These are phyloP conservation scores for Claviceps capensis DNA, from an alignment of 2,329 filamentous ascomycete genomes.

Conservation along the genomic window DNA sequence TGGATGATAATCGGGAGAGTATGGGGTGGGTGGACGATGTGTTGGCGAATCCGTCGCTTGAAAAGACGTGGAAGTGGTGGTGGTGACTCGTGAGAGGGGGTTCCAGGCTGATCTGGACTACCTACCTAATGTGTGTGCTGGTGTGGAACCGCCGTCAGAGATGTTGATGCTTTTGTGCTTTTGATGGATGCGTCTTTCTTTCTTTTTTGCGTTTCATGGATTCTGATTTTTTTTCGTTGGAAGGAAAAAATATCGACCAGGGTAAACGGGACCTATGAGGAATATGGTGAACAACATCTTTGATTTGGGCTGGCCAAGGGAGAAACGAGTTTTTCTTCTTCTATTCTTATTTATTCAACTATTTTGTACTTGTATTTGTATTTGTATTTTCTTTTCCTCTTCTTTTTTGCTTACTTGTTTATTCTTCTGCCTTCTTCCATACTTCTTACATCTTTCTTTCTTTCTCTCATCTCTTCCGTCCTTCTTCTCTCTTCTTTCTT, in stretches of 20 bases:
- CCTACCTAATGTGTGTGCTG: too few species aligned
- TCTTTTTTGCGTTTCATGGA: too few species aligned
- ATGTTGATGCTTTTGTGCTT: too few species aligned
- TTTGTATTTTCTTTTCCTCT: not conserved
- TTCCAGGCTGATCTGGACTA: not conserved
- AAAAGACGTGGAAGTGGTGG: conserved; percentile 17
- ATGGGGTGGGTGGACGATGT: conserved; percentile 45
- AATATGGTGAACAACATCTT: too few species aligned
- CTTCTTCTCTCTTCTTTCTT: not conserved
- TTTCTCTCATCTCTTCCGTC: not conserved
- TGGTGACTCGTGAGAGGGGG: conserved; percentile 1
- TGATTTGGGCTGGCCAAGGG: too few species aligned
- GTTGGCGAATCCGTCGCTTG: conserved; percentile 19
- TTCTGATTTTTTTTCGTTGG: too few species aligned
- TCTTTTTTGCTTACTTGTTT: not conserved
- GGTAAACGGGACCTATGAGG: too few species aligned
- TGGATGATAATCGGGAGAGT: conserved; percentile 34
- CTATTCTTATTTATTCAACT: not conserved
- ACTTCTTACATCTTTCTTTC: not conserved
- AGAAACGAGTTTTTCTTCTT: not conserved
- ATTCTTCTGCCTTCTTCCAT: not conserved
- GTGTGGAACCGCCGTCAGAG: too few species aligned
- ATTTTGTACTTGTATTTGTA: not conserved
- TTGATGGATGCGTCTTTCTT: too few species aligned
- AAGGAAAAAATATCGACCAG: too few species aligned